Evolutionary conservation across 176 grass and related monocot genomes (phyloP).

Genomic region (Urochloa ruziziensis): DNA sequence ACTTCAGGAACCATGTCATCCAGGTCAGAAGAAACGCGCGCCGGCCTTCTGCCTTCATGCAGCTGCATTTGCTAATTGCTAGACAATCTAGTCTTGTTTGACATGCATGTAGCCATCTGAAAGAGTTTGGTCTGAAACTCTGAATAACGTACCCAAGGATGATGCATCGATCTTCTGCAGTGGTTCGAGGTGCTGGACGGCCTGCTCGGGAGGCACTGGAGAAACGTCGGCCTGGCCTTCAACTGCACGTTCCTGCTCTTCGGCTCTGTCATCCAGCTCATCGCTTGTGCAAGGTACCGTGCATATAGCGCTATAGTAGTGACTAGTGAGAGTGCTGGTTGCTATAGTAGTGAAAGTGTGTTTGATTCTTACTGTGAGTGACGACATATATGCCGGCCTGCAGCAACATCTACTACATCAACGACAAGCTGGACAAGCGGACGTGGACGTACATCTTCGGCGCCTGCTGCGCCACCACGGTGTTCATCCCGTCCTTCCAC

Average conservation of each 20-base stretch:
- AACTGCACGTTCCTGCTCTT: slow-evolving; percentile 99
- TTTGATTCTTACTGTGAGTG: not conserved
- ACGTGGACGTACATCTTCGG: slow-evolving; percentile 99
- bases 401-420: slow-evolving; percentile 99
- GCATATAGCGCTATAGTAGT: too few relatives aligned
- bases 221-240: slow-evolving; percentile 92
- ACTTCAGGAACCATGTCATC: slow-evolving; percentile 98
- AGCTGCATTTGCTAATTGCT: not conserved
- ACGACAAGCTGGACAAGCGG: slow-evolving; percentile 96
- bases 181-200: slow-evolving; percentile 99
- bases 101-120: not conserved
- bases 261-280: slow-evolving; percentile 99
- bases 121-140: not conserved
- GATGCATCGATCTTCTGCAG: slow-evolving; percentile 18
- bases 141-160: too few relatives aligned
- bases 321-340: too few relatives aligned
- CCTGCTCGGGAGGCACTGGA: slow-evolving; percentile 92
- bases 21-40: slow-evolving; percentile 59
- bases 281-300: slow-evolving; percentile 87
- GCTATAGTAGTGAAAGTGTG: too few relatives aligned
- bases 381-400: not conserved
- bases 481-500: slow-evolving; percentile 99
- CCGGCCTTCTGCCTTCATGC: too few relatives aligned
- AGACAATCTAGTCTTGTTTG: not conserved
- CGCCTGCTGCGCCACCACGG: slow-evolving; percentile 94